Evolutionary conservation across 1,284 basidiomycete species (phyloP), one percentile per base, ranked within the genome.

Genomic region (Blastosporella zonata): DNA sequence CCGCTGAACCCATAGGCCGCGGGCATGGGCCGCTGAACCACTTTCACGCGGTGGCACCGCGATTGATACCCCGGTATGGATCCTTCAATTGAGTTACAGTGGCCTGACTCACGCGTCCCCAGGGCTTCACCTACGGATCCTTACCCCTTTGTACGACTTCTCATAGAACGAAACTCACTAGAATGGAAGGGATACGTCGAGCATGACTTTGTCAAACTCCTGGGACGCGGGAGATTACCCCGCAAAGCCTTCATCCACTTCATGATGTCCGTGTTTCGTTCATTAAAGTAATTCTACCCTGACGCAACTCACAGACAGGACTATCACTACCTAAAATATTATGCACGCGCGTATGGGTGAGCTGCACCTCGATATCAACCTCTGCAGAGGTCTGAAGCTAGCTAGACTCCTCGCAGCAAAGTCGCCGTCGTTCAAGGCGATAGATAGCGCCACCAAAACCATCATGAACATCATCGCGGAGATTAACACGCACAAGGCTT

Each of bases 11-110:
- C 0, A 77, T 96, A 1, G 95, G 94, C 1, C 66, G 72, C 6
- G 94, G 95, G 0, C 71, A 87, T 48, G 94, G 93, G 0, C 93
- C 95, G 1, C 74, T 98, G 17, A 93, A 97, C 65, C 94, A 98
- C 63, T 72, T 87, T 46, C 88, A 93, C 61, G 71, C 79, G 0
- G 69, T 84, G n/a, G 63, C 70, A 1, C 67, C 60, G 8, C 70
- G 77, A 0, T 59, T 71, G 2, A 64, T 95, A 15, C 79, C 82
- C 1, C 70, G 69, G 90, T 91, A 58, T 59, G 82, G 67, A 12
- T 23, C 29, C 28, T 3, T 46, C 33, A 15, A 18, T 3, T 17
- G 9, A 9, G 2, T 7, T 25, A 1, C 3, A 12, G 38, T 29
- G 21, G 15, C 3, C 21, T 37, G 10, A 43, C 34, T 33, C 18